Evolutionary conservation across 169 alveolate species (phyloP).

Genomic region (Eimeria praecox): DNA sequence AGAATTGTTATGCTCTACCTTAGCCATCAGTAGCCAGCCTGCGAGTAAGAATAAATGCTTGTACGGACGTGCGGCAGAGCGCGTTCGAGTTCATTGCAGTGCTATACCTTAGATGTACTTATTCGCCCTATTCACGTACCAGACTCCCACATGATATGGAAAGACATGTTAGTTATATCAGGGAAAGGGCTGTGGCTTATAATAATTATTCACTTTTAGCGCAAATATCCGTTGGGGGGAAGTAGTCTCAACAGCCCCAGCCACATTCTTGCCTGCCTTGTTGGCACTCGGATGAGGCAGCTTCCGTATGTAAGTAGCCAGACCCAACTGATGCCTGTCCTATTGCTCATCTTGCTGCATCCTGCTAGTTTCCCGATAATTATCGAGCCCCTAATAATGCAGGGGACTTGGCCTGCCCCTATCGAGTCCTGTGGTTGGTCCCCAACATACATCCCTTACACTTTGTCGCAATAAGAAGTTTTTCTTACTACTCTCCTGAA

Average conservation of each 20-base stretch:
- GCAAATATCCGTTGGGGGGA: neutral
- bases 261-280: neutral
- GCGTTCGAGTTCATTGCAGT: neutral
- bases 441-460: neutral
- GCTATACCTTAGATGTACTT: neutral
- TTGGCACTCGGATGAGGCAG: neutral
- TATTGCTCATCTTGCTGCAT: neutral
- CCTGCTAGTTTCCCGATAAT: neutral
- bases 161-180: neutral
- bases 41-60: neutral
- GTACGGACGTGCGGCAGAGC: neutral
- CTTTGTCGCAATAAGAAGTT: neutral
- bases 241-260: neutral
- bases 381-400: neutral
- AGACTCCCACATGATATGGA: neutral
- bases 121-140: neutral
- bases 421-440: neutral
- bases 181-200: neutral
- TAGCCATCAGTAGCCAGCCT: neutral
- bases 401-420: neutral
- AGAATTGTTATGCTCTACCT: neutral
- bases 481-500: neutral
- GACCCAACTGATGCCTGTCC: neutral
- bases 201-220: neutral
- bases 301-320: neutral